Evolutionary conservation across 352 stramenopile genomes (phyloP).

Genomic region (Elongisporangium undulatum): DNA sequence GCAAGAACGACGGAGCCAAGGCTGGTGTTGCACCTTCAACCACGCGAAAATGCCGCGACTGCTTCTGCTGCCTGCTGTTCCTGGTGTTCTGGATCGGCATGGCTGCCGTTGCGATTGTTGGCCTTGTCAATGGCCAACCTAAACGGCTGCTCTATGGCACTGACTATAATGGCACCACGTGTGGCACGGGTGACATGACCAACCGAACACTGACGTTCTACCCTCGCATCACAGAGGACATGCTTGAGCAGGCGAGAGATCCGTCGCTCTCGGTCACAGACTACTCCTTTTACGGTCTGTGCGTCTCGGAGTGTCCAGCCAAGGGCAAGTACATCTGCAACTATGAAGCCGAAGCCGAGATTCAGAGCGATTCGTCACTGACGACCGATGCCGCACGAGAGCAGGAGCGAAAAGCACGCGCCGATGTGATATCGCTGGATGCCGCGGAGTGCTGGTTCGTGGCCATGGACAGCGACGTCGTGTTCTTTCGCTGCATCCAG

Average conservation of each 20-base stretch:
- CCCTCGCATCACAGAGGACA: slow-evolving; percentile 70
- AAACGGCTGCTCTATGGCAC: slow-evolving; percentile 65
- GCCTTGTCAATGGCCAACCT: slow-evolving; percentile 57
- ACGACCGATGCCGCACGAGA: slow-evolving; percentile 36
- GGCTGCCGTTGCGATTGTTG: slow-evolving; percentile 46
- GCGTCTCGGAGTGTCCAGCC: slow-evolving; percentile 46
- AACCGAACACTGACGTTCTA: slow-evolving; percentile 56
- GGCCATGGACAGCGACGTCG: slow-evolving; percentile 46
- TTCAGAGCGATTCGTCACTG: slow-evolving; percentile 33
- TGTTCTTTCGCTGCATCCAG: slow-evolving; percentile 83
- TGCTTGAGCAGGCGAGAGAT: slow-evolving; percentile 50
- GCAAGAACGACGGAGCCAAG: slow-evolving; percentile 12
- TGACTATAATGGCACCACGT: slow-evolving; percentile 76
- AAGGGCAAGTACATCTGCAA: slow-evolving; percentile 63
- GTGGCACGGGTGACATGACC: slow-evolving; percentile 35
- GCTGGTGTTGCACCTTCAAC: slow-evolving; percentile 49
- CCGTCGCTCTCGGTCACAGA: slow-evolving; percentile 39
- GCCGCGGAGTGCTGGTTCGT: slow-evolving; percentile 61
- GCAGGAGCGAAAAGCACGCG: slow-evolving; percentile 34
- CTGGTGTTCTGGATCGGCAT: slow-evolving; percentile 74
- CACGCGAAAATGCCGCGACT: slow-evolving; percentile 63
- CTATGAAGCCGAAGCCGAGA: slow-evolving; percentile 57
- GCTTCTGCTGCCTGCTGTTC: slow-evolving; percentile 64
- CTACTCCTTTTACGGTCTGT: slow-evolving; percentile 71
- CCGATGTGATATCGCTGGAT: slow-evolving; percentile 20